Evolutionary conservation across 352 stramenopile genomes (phyloP).

Genomic region (Phytophthora colocasiae): DNA sequence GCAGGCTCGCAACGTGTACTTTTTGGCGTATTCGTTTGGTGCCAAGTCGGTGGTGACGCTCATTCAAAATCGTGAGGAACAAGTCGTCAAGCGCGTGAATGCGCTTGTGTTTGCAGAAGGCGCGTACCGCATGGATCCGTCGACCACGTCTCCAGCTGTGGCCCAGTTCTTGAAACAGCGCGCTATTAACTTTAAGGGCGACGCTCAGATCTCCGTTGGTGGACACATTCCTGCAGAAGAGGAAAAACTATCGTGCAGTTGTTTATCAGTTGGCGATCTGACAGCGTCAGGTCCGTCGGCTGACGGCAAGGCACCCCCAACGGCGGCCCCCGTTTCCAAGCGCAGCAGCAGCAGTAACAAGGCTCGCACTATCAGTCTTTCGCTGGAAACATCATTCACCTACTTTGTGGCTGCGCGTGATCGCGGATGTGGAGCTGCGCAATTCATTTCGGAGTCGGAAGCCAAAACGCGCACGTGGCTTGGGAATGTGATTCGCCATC

Average conservation of each 20-base stretch:
- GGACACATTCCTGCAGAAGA: constrained; percentile 58
- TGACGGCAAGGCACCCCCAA: constrained; percentile 27
- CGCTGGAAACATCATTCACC: constrained; percentile 74
- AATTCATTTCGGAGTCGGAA: constrained; percentile 76
- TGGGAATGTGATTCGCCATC: constrained; percentile 66
- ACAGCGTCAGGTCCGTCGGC: constrained; percentile 30
- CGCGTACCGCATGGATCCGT: constrained; percentile 64
- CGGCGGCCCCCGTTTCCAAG: constrained; percentile 38
- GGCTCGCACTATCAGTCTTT: constrained; percentile 76
- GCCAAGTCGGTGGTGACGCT: constrained; percentile 75
- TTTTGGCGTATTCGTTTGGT: constrained; percentile 77
- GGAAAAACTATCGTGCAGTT: constrained; percentile 69
- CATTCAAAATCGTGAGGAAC: constrained; percentile 66
- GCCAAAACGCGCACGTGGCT: constrained; percentile 67
- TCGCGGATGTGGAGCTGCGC: constrained; percentile 45
- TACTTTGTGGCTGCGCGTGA: constrained; percentile 75
- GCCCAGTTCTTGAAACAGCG: constrained; percentile 66
- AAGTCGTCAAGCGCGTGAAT: constrained; percentile 61
- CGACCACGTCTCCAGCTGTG: constrained; percentile 56
- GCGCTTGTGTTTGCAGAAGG: constrained; percentile 77
- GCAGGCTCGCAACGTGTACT: constrained; percentile 62
- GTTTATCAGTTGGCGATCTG: constrained; percentile 69
- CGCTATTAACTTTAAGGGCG: constrained; percentile 83
- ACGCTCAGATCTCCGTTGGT: constrained; percentile 50
- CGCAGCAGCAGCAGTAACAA: constrained; percentile 71